Evolutionary conservation across 2,329 filamentous ascomycete species (phyloP).

Genomic region (Cordyceps fumosorosea): DNA sequence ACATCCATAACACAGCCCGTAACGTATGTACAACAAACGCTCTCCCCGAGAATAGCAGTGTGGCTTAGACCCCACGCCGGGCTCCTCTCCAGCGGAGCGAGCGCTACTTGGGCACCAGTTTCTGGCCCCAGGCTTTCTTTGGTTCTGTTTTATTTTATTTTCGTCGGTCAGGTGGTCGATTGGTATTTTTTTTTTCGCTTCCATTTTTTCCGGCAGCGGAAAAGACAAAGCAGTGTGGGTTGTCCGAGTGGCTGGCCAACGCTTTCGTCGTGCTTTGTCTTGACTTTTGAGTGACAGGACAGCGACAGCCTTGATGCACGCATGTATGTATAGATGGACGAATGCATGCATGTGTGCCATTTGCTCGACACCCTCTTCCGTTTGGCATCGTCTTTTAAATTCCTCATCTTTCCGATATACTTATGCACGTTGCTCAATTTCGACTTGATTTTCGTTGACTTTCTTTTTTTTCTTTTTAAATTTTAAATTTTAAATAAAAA

Average conservation of each 20-base stretch:
- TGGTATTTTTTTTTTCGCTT: background rate
- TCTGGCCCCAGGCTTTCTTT: background rate
- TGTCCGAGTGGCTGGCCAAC: background rate
- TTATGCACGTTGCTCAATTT: background rate
- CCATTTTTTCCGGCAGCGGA: background rate
- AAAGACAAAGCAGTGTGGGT: background rate
- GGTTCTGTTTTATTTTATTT: background rate
- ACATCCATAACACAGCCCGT: background rate
- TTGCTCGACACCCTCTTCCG: background rate
- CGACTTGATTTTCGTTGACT: background rate
- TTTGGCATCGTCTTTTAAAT: background rate
- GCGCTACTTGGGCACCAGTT: conserved; percentile 10
- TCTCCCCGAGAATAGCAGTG: background rate
- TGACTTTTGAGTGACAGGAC: background rate
- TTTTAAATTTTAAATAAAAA: background rate
- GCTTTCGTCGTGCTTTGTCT: background rate
- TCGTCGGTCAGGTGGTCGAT: background rate
- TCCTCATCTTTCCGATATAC: background rate
- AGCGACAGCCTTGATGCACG: background rate
- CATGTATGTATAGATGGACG: background rate
- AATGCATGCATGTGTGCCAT: background rate
- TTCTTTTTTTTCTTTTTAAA: background rate
- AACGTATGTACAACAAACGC: background rate
- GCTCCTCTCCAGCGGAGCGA: background rate
- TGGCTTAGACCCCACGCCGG: conserved; percentile 12